Evolutionary conservation across 768 basidiomycete species (phyloP).

Genomic region (Cystoderma amianthinum): DNA sequence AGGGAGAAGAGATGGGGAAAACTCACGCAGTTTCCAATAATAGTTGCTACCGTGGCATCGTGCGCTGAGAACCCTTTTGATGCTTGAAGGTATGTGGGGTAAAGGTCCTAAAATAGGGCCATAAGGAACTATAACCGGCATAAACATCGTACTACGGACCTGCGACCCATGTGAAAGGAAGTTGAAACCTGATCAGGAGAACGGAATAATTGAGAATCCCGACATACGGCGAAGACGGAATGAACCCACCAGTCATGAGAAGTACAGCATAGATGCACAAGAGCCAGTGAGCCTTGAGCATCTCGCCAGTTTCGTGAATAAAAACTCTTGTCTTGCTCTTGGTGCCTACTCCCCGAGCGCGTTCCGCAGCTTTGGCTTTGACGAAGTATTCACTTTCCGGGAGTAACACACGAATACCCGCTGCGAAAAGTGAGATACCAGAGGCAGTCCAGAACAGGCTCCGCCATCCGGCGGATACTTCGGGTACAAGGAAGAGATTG

Average conservation of each 20-base stretch:
- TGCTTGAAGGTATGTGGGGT: slow-evolving; percentile 66
- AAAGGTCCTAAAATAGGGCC: slow-evolving; percentile 45
- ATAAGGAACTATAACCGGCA: too few relatives aligned
- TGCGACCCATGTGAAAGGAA: slow-evolving; percentile 73
- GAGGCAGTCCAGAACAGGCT: slow-evolving; percentile 76
- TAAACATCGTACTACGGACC: slow-evolving; percentile 22
- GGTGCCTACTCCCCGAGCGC: slow-evolving; percentile 49
- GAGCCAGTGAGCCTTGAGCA: slow-evolving; percentile 80
- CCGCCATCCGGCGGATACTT: slow-evolving; percentile 52
- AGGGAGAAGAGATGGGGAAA: too few relatives aligned
- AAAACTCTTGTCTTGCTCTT: slow-evolving; percentile 63
- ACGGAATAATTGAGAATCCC: too few relatives aligned
- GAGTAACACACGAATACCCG: slow-evolving; percentile 51
- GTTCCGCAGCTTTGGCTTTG: slow-evolving; percentile 50
- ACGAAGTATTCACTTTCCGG: slow-evolving; percentile 79
- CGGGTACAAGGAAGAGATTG: slow-evolving; percentile 60
- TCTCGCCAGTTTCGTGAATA: slow-evolving; percentile 60
- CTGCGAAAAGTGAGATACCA: slow-evolving; percentile 66
- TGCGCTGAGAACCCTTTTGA: slow-evolving; percentile 55
- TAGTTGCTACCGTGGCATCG: slow-evolving; percentile 66
- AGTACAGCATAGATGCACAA: slow-evolving; percentile 79
- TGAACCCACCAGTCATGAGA: slow-evolving; percentile 64
- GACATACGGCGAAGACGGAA: too few relatives aligned
- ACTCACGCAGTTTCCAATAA: slow-evolving; percentile 67
- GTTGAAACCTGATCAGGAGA: slow-evolving; percentile 66